phyloP scores from a whole-genome alignment of 805 yeast species.

The Naumovozyma baii region DNA sequence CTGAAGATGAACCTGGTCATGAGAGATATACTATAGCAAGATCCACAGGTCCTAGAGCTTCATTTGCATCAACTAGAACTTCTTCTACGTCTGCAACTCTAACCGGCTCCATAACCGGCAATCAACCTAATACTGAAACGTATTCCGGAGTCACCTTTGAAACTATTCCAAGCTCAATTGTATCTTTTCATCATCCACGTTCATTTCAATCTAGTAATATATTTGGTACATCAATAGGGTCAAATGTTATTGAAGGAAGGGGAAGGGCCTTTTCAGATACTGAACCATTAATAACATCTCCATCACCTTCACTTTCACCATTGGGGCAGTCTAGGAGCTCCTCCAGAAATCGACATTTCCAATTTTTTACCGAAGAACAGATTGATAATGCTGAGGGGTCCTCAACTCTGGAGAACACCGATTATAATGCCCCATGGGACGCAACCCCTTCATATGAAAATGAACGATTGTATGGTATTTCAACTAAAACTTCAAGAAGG shows the following conservation, averaged over 20 bases:
- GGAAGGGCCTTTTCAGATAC: slow-evolving; percentile 8
- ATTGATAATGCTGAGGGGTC: slow-evolving; percentile 83
- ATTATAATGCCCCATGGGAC: slow-evolving; percentile 71
- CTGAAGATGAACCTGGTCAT: neutral
- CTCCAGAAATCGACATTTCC: slow-evolving; percentile 42
- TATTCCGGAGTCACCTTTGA: slow-evolving; percentile 72
- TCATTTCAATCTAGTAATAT: slow-evolving; percentile 32
- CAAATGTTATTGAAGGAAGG: slow-evolving; percentile 19
- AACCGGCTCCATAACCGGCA: slow-evolving; percentile 27
- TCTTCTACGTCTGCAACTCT: slow-evolving; percentile 27
- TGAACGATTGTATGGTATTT: slow-evolving; percentile 27
- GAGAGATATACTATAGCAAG: neutral
- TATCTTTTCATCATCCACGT: slow-evolving; percentile 66
- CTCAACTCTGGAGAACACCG: slow-evolving; percentile 64
- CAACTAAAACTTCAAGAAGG: slow-evolving; percentile 17
- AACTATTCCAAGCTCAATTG: slow-evolving; percentile 66
- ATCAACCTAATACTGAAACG: slow-evolving; percentile 60
- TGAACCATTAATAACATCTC: slow-evolving; percentile 23
- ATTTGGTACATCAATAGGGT: slow-evolving; percentile 11
- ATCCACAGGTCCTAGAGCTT: slow-evolving; percentile 10
- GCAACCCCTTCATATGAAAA: slow-evolving; percentile 40
- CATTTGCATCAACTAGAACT: slow-evolving; percentile 28
- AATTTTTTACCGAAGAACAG: slow-evolving; percentile 75
- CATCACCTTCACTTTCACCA: slow-evolving; percentile 10
- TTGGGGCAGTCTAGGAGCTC: slow-evolving; percentile 27